Evolutionary conservation across 2,329 filamentous ascomycete species (phyloP), one percentile per base, ranked within the genome.

Genomic region (Coniochaeta ligniaria): DNA sequence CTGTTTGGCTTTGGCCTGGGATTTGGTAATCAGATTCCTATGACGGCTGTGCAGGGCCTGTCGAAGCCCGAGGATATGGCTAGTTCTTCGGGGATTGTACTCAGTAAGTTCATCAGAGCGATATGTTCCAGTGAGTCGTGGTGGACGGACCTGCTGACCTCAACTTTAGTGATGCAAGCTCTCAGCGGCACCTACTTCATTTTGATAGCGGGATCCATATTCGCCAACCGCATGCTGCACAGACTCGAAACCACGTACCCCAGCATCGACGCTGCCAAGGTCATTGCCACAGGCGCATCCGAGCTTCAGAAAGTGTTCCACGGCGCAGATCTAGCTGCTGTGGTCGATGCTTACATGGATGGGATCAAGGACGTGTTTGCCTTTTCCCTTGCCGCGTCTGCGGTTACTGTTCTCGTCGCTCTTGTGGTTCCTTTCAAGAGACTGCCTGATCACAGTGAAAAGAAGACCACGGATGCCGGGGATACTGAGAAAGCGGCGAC

Each of bases 131-230:
- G 5, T 33, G 31, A 6, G 5, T 33, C 31, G 5, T 33, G 5
- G 5, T 33, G 6, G 31, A 33, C 31, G 9, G 31, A n/a, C n/a
- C n/a, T n/a, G 31, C 31, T 33, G 31, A 33, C 31, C 31, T 33
- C n/a, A n/a, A n/a, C n/a, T 33, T 33, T 9, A 33, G 79, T 69
- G 80, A 63, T 69, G 71, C 33, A 77, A 81, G 79, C 75, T 5
- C 72, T 81, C 61, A 78, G 78, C 7, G 76, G 78, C 17, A 76
- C 80, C 2, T 71, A 83, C 24, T 78, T 80, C 66, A 70, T 82
- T 33, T 76, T 76, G 0, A 74, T 74, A 35, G 75, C 72, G 6
- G 73, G 78, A 64, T 71, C 71, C 1, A 71, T 72, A 7, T 76
- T 78, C 38, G 68, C 73, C 11, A 77, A 77, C 60, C 68, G 69